Conservation (phyloP, 2,329 filamentous ascomycete species). For the Stemphylium beticola region DNA sequence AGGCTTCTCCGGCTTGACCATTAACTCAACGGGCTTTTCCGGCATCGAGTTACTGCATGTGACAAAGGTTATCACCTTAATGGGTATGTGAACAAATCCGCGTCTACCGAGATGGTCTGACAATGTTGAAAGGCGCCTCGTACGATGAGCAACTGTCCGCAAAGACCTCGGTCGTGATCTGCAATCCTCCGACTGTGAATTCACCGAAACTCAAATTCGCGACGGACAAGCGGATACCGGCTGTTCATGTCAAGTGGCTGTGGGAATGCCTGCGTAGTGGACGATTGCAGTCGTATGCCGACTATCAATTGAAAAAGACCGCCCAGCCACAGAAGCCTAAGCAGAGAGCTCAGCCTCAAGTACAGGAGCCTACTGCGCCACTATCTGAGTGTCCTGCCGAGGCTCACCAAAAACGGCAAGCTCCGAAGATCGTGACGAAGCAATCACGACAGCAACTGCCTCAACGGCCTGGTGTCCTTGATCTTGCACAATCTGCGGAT, state of each 20-base stretch:
- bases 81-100: constrained; percentile 58
- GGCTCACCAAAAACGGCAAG: constrained; percentile 27
- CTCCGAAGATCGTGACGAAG: constrained; percentile 21
- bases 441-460: constrained; percentile 18
- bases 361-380: constrained; percentile 26
- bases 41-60: constrained; percentile 87
- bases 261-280: constrained; percentile 74
- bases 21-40: constrained; percentile 83
- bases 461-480: constrained; percentile 30
- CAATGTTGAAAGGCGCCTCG: constrained; percentile 62
- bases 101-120: constrained; percentile 16
- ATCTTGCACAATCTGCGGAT: constrained; percentile 31
- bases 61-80: constrained; percentile 73
- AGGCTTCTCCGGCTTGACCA: constrained; percentile 71
- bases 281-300: constrained; percentile 55
- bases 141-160: constrained; percentile 80
- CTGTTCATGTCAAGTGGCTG: constrained; percentile 84
- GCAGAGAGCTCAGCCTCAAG: constrained; percentile 18
- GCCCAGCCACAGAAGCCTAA: constrained; percentile 22
- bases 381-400: constrained; percentile 31
- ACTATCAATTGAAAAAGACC: constrained; percentile 44
- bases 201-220: constrained; percentile 82
- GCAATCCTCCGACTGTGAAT: constrained; percentile 63
- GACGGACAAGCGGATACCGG: constrained; percentile 74
- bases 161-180: constrained; percentile 78